Conservation (phyloP, 371 early-diverging fungal genomes). For the Blakeslea trispora region DNA sequence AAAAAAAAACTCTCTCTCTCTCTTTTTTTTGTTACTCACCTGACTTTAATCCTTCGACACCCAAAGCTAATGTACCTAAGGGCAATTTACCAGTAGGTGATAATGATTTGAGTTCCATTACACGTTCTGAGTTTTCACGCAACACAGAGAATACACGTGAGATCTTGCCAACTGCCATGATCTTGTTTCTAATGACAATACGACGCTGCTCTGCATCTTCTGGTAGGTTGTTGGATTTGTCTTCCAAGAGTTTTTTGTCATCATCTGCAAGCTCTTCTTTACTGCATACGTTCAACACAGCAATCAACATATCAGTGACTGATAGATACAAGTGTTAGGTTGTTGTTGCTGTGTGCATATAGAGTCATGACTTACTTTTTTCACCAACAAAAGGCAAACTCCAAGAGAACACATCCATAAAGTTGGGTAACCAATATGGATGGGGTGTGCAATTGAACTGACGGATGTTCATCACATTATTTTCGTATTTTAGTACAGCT, state of each 20-base stretch:
- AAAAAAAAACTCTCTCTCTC: neutral
- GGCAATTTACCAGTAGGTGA: conserved; percentile 85
- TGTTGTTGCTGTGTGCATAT: conserved; percentile 1
- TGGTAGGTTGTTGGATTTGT: conserved; percentile 3
- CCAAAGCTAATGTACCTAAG: conserved; percentile 82
- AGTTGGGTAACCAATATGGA: conserved; percentile 97
- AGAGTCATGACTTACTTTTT: conserved; percentile 69
- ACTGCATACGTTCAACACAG: conserved; percentile 89
- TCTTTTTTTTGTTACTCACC: too few species aligned
- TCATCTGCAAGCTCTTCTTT: conserved; percentile 71
- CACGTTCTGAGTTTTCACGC: conserved; percentile 87
- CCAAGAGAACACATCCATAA: conserved; percentile 98
- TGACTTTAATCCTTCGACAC: conserved; percentile 88
- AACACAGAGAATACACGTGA: conserved; percentile 87
- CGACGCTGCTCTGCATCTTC: conserved; percentile 69
- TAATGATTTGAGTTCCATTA: conserved; percentile 89
- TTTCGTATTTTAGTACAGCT: conserved; percentile 96
- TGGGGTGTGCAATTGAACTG: conserved; percentile 89
- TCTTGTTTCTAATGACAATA: conserved; percentile 85
- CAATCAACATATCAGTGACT: conserved; percentile 95
- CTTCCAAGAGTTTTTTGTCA: conserved; percentile 32
- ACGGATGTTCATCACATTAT: conserved; percentile 96
- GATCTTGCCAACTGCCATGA: conserved; percentile 90
- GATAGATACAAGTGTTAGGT: conserved; percentile 2
- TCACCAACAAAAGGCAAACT: conserved; percentile 98